These are phyloP conservation scores for Kuraishia capsulata DNA, from an alignment of 805 yeast genomes.

Conservation along the genomic window DNA sequence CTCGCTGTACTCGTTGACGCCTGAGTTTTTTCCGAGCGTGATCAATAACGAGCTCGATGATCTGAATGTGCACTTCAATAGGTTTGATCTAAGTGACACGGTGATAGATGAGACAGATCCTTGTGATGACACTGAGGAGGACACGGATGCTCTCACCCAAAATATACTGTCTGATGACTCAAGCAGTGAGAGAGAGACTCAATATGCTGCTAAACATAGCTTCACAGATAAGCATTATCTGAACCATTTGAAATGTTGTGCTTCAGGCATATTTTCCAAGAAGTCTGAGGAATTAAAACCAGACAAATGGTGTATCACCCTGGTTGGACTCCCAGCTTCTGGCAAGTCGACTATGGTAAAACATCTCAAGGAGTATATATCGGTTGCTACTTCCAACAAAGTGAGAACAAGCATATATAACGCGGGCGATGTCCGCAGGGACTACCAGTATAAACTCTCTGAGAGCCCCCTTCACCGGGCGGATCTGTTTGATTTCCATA, in stretches of 20 bases:
- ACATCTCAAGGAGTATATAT: slow-evolving; percentile 16
- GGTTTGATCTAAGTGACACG: slow-evolving; percentile 3
- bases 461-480: slow-evolving; percentile 11
- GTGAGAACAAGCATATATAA: slow-evolving; percentile 28
- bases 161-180: not conserved
- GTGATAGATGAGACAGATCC: not conserved
- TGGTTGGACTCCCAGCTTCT: slow-evolving; percentile 88
- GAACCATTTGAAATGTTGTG: slow-evolving; percentile 1
- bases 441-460: slow-evolving; percentile 12
- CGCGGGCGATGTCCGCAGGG: slow-evolving; percentile 44
- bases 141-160: not conserved
- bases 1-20: slow-evolving; percentile 3
- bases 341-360: slow-evolving; percentile 59
- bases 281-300: slow-evolving; percentile 1
- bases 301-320: slow-evolving; percentile 21
- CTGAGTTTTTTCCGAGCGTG: slow-evolving; percentile 4
- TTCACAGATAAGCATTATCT: not conserved
- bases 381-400: slow-evolving; percentile 6
- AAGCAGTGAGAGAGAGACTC: not conserved
- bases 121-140: slow-evolving; percentile 2
- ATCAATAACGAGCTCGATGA: slow-evolving; percentile 4
- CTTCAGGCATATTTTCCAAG: not conserved
- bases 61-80: slow-evolving; percentile 3
- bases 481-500: slow-evolving; percentile 32
- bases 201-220: not conserved